Conservation (phyloP, 768 basidiomycete species). For the Hortiboletus campestris region DNA sequence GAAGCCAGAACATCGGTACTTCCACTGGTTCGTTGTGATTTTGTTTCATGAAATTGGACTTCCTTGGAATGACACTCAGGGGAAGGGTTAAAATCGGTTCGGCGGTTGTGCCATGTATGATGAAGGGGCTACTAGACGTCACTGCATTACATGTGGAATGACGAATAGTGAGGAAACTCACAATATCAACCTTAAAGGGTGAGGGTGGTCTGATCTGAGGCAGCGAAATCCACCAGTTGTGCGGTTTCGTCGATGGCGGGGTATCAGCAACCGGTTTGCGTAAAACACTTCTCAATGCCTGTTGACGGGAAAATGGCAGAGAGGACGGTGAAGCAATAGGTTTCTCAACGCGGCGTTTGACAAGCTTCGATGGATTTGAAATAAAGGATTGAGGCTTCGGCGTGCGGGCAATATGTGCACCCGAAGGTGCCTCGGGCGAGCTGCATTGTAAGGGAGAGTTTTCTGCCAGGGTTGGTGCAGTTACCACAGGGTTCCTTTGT, state of each 20-base stretch:
- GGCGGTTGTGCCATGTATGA: slow-evolving; percentile 30
- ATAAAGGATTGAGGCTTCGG: neutral
- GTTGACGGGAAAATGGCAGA: neutral
- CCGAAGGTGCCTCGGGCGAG: neutral
- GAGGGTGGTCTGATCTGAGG: slow-evolving; percentile 26
- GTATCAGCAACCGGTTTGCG: slow-evolving; percentile 5
- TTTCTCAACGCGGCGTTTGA: slow-evolving; percentile 4
- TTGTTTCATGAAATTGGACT: neutral
- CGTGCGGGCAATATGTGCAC: neutral
- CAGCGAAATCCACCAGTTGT: slow-evolving; percentile 8
- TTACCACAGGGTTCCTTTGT: neutral
- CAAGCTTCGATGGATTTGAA: slow-evolving; percentile 1
- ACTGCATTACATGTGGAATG: slow-evolving; percentile 7
- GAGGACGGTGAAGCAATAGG: neutral
- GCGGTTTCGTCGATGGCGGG: neutral
- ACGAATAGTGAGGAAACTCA: slow-evolving; percentile 9
- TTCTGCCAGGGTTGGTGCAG: neutral
- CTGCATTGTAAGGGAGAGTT: neutral
- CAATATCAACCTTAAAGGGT: slow-evolving; percentile 26
- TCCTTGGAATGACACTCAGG: neutral
- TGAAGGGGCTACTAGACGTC: slow-evolving; percentile 27
- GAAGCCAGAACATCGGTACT: slow-evolving; percentile 32
- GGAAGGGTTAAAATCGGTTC: slow-evolving; percentile 14
- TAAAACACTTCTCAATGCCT: neutral
- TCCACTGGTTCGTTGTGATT: slow-evolving; percentile 5